A percentile compares a stretch with the other conserved stretches of the same genome.
phyloP scores from a whole-genome alignment of 768 basidiomycete species.

The Auriscalpium orientale region DNA sequence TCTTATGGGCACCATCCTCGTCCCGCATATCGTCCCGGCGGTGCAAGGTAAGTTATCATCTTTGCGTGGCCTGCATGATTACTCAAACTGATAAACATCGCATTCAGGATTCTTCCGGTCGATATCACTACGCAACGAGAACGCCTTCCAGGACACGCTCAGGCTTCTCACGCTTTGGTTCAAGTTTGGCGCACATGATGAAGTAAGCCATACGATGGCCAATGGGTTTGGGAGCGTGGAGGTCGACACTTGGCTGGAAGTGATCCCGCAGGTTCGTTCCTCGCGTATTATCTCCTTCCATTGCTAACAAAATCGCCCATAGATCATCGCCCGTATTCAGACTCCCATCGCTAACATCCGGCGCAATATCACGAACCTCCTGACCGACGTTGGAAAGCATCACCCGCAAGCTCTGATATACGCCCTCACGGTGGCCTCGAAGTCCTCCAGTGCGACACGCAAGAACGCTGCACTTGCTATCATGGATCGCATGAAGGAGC shows the following conservation, averaged over 20 bases:
- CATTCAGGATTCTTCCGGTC: constrained; percentile 86
- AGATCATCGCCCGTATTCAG: constrained; percentile 99
- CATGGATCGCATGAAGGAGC: constrained; percentile 91
- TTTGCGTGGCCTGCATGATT: too few relatives aligned
- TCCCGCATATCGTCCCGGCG: constrained; percentile 83
- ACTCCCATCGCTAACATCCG: constrained; percentile 84
- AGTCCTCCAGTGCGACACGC: constrained; percentile 81
- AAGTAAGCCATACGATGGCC: constrained; percentile 84
- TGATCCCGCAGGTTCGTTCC: constrained; percentile 82
- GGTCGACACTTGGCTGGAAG: constrained; percentile 97
- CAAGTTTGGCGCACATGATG: constrained; percentile 86
- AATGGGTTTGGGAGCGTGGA: constrained; percentile 83
- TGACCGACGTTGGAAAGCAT: constrained; percentile 90
- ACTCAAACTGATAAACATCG: constrained; percentile 5
- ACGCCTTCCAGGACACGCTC: constrained; percentile 90
- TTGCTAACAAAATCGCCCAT: neutral
- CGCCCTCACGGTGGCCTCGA: constrained; percentile 90
- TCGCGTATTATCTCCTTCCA: neutral
- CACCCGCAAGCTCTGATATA: constrained; percentile 98
- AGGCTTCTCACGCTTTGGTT: constrained; percentile 95
- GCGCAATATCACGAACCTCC: constrained; percentile 78
- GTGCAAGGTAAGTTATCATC: constrained; percentile 57
- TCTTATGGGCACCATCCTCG: constrained; percentile 54
- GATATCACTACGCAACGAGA: constrained; percentile 81
- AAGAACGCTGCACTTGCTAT: constrained; percentile 78